Evolutionary conservation across 169 alveolate species (phyloP).

Genomic region (Cytauxzoon felis): DNA sequence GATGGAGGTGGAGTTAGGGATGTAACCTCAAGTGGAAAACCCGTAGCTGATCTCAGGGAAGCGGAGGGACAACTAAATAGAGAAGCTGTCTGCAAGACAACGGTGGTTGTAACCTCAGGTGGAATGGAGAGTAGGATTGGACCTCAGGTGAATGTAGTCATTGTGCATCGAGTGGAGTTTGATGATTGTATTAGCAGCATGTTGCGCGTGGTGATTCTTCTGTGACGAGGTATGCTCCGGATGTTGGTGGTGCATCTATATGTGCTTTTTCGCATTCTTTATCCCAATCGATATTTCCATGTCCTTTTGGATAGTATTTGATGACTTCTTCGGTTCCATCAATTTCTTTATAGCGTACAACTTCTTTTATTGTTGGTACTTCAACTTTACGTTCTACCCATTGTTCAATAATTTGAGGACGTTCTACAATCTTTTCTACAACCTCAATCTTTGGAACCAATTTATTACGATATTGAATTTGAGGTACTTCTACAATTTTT

Average conservation of each 20-base stretch:
- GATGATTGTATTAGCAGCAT: constrained; percentile 2
- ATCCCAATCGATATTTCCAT: constrained; percentile 77
- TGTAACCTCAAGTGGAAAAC: too few relatives aligned
- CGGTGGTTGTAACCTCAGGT: not conserved
- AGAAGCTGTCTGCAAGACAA: not conserved
- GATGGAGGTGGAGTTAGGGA: too few relatives aligned
- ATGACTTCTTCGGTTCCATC: constrained; percentile 83
- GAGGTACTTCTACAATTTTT: constrained; percentile 82
- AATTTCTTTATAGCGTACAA: constrained; percentile 80
- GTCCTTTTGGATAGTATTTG: constrained; percentile 74
- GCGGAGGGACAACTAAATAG: not conserved
- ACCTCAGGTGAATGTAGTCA: too few relatives aligned
- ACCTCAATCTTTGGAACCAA: constrained; percentile 81
- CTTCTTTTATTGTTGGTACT: constrained; percentile 82
- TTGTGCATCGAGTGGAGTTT: not conserved
- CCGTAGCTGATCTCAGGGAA: too few relatives aligned
- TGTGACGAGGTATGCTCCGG: not conserved
- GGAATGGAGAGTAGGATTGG: too few relatives aligned
- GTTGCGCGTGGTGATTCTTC: constrained; percentile 12
- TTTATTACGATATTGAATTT: constrained; percentile 78
- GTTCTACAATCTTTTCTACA: constrained; percentile 78
- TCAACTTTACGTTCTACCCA: constrained; percentile 83
- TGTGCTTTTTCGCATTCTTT: constrained; percentile 68
- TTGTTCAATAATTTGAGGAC: constrained; percentile 78
- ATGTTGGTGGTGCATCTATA: constrained; percentile 9